These are phyloP conservation scores for Macadamia integrifolia DNA, from an alignment of 164 flowering plant genomes.

Conservation along the genomic window DNA sequence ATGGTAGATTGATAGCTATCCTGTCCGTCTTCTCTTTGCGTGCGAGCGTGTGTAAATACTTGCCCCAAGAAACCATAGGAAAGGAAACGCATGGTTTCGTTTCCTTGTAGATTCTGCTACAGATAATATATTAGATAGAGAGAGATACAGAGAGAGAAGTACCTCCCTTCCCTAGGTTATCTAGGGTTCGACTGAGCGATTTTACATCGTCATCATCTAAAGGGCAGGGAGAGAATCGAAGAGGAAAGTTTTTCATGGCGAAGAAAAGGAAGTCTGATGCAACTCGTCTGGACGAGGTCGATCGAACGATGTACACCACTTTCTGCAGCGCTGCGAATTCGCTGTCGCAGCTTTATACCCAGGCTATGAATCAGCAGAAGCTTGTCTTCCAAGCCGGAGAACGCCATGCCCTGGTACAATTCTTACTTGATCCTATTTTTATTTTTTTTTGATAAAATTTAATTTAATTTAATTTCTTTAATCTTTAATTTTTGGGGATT, in stretches of 20 bases:
- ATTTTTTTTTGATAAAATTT: too few relatives aligned
- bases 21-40: too few relatives aligned
- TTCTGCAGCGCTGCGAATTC: slow-evolving; percentile 79
- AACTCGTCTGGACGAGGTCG: slow-evolving; percentile 68
- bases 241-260: slow-evolving; percentile 31
- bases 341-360: slow-evolving; percentile 77
- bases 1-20: too few relatives aligned
- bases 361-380: slow-evolving; percentile 70
- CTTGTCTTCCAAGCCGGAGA: slow-evolving; percentile 79
- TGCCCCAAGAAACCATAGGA: neutral
- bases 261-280: slow-evolving; percentile 84
- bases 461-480: too few relatives aligned
- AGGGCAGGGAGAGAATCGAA: neutral
- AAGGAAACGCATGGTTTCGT: neutral
- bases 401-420: slow-evolving; percentile 52
- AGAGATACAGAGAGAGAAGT: neutral
- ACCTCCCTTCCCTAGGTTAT: neutral
- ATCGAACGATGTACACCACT: slow-evolving; percentile 67
- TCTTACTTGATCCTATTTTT: neutral
- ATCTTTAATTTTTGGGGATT: neutral
- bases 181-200: slow-evolving; percentile 3
- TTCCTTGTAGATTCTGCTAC: neutral
- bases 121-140: neutral
- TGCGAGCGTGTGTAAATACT: neutral
- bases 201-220: too few relatives aligned